Base-by-base conservation (phyloP, 768 basidiomycete genomes). In the Tulasnella sp. region DNA sequence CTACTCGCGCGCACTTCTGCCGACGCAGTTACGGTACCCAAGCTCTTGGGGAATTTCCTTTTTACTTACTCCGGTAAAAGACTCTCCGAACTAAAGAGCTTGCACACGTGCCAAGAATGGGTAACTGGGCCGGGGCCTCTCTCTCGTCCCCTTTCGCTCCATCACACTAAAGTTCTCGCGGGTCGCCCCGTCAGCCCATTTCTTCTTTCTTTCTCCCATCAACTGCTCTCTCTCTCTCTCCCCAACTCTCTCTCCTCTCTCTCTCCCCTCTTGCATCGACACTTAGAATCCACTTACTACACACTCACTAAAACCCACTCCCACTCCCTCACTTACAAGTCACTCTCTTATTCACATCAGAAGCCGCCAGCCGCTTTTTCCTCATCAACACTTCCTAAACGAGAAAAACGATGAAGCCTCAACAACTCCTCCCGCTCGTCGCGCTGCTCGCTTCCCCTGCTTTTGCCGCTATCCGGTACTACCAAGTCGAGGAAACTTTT, bases 401-500 rank as follows among this genome's bases (percentile, higher is more conserved):
- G 6, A 58, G 6, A 58, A 31, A 68, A 31, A 5, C 18, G 36
- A 68, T 68, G 62, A 68, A 68, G 34, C 62, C 62, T 19, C 62
- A 68, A 68, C 62, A 68, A 36, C 75, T 74, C 27, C 14, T 74
- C 73, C 73, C 73, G 24, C 31, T 75, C 75, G 12, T 77, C 39
- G 58, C 58, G 10, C 31, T 75, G n/a, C 58, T 77, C 39, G 76
- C 76, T 7, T 39, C 76, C 27, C 46, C 58, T 8, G 58, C 56
- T 9, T 27, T 71, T 7, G 56, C 68, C 10, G 56, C 78, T 19
- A 42, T 44, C 9, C 39, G 75, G n/a, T 75, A n/a, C 7, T 79
- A 79, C 78, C 31, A 46, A 31, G 38, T 72, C 40, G 36, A 46
- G 1, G 78, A 79, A 21, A 44, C 73, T 2, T 79, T 79, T 72